Evolutionary conservation across 805 yeast species (phyloP), one percentile per base, ranked within the genome.

Genomic region (Ogataea ramenticola): DNA sequence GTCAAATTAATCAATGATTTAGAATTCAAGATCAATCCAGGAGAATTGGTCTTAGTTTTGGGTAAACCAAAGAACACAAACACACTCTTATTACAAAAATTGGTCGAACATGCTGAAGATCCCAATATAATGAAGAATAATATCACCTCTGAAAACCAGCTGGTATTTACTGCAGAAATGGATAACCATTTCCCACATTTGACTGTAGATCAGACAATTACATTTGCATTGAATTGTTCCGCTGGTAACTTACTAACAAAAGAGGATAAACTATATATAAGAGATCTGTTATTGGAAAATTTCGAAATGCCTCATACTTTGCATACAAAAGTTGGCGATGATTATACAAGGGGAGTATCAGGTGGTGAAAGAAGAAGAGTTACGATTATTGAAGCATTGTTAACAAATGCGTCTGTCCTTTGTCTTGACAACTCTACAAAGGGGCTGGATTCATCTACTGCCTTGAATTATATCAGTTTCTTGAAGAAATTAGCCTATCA

Each of bases 351-450:
- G 54, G 84, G 84, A 55, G 77, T 82, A 35, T 80, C 91, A 42
- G 91, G 95, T 56, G 93, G 95, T 70, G 93, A 86, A 65, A 70
- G 95, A 51, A 84, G 85, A 64, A 77, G 95, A 67, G 91, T 86
- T 3, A 82, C 91, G 11, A 80, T 86, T 54, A 87, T 89, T 11
- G 95, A 86, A 64, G 85, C 85, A 1, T 66, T 82, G 39, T 74
- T 83, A 39, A 71, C 80, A 41, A 77, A 81, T 26, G 82, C 87
- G 27, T 66, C 75, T 40, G 68, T 82, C 41, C 80, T 75, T 49
- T 78, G 85, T 62, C 82, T 86, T 79, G 90, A 86, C 67, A 86
- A 86, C 56, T 83, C 91, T 6, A 86, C 95, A 6, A 77, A 93
- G 67, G 95, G 95, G 54, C 70, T 86, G 47, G 95, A 86, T 64